Evolutionary conservation across 495 filamentous ascomycete genomes (phyloP).

Genomic region (Parathielavia hyrcaniae): DNA sequence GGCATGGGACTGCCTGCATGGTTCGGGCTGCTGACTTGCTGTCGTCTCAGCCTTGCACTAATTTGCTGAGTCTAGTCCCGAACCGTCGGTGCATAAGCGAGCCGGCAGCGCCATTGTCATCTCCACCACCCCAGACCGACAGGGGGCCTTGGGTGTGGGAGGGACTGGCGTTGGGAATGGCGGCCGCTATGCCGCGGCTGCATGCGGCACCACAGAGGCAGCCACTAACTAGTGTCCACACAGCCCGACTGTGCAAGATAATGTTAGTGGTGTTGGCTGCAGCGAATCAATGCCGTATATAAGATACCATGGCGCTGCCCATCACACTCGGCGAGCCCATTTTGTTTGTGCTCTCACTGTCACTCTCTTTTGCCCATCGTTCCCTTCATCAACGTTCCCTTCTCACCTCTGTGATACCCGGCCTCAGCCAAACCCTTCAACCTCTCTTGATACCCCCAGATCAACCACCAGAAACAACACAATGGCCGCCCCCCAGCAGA

Average conservation of each 20-base stretch:
- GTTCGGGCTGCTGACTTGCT: neutral
- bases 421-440: neutral
- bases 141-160: too few species aligned
- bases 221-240: too few species aligned
- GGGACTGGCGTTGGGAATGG: neutral
- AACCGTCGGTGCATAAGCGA: neutral
- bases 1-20: neutral
- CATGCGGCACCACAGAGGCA: neutral
- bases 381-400: neutral
- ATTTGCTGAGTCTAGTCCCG: too few species aligned
- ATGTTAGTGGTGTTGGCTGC: neutral
- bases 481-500: constrained; percentile 12
- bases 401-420: constrained; percentile 4
- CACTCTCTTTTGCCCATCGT: neutral
- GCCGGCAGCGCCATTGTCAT: constrained; percentile 5
- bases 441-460: neutral
- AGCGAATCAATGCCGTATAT: neutral
- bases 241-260: too few species aligned
- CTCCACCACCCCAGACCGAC: constrained; percentile 8
- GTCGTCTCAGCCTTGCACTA: constrained; percentile 1
- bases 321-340: neutral
- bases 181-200: too few species aligned
- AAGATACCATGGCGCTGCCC: neutral
- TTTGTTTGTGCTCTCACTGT: constrained; percentile 1
- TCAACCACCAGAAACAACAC: neutral